A percentile compares a stretch with the other conserved stretches of the same genome.
Conservation (phyloP, 176 grass and related monocot genomes). For the Saccharum officinarum region DNA sequence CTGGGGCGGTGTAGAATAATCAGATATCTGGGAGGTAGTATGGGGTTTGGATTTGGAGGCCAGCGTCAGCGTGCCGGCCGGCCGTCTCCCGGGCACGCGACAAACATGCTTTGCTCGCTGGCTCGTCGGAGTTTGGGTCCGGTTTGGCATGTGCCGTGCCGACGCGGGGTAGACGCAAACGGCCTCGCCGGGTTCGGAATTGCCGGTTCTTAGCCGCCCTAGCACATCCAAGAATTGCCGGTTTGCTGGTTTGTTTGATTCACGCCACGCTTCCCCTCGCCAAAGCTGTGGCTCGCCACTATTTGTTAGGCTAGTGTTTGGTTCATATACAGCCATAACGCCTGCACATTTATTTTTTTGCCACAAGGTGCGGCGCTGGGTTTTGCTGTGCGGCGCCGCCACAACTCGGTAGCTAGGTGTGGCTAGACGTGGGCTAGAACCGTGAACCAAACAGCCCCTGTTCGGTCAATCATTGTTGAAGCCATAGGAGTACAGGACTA, state of each 20-base stretch:
- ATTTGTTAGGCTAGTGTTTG: too few species aligned
- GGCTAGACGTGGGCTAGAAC: too few species aligned
- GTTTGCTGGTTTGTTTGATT: not conserved
- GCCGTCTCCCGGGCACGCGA: not conserved
- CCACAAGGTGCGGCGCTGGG: too few species aligned
- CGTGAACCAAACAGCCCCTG: too few species aligned
- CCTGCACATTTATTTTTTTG: too few species aligned
- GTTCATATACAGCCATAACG: too few species aligned
- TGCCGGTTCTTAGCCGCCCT: not conserved
- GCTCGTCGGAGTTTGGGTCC: slow-evolving; percentile 7
- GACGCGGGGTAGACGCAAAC: not conserved
- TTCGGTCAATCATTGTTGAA: too few species aligned
- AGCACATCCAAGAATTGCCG: not conserved
- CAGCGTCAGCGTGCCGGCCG: not conserved
- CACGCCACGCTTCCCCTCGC: too few species aligned
- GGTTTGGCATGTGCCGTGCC: not conserved
- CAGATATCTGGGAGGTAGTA: not conserved
- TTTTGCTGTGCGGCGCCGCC: too few species aligned
- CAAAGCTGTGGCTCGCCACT: too few species aligned
- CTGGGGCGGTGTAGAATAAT: not conserved
- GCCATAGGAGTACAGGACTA: too few species aligned
- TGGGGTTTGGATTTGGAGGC: not conserved
- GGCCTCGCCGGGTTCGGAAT: not conserved
- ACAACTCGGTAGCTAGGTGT: too few species aligned
- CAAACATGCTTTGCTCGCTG: not conserved